Evolutionary conservation across 768 basidiomycete genomes (phyloP), one percentile per base, ranked within the genome.

Genomic region (Mycena alexandri): DNA sequence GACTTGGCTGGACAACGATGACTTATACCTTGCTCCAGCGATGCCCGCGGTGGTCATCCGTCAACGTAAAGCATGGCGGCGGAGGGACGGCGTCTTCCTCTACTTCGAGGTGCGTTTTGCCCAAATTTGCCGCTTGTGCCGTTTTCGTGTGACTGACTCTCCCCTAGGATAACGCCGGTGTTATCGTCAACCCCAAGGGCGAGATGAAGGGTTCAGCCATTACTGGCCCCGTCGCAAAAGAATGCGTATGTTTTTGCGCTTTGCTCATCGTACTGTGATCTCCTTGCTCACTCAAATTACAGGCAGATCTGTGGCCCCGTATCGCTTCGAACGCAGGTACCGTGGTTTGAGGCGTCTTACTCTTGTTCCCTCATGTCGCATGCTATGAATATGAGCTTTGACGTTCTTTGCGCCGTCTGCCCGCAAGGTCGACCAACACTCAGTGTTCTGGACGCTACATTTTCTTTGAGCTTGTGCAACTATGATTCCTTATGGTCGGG

Each of bases 121-220:
- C 8, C 19, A n/a, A 14, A 52, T 54, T 53, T 44, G 24, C 19
- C 33, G 3, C 47, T 16, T 10, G 17, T 10, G 25, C 43, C 61
- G 14, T 60, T 61, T 50, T 48, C 44, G 5, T 22, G 60, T 34
- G 43, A 19, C 33, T 21, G 12, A 34, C 52, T 33, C 46, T 29
- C 29, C 4, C 14, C 22, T 25, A 92, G 92, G 95, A 97, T 82
- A 96, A 96, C 78, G 96, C 95, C 47, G 95, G 96, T 80, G 96
- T 97, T 61, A 97, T 97, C 69, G 95, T 98, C 75, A 98, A 98
- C 86, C 92, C 94, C 77, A 98, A 98, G 88, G 97, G 97, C 75
- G 98, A 99, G 86, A 99, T 99, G 98, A 99, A 99, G 87, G 97
- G 97, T 55, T 96, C 94, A 58, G 94, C 94, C 67, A 97, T 98